Conservation (phyloP, 192 early-diverging fungal genomes). For the Backusella sp. region DNA sequence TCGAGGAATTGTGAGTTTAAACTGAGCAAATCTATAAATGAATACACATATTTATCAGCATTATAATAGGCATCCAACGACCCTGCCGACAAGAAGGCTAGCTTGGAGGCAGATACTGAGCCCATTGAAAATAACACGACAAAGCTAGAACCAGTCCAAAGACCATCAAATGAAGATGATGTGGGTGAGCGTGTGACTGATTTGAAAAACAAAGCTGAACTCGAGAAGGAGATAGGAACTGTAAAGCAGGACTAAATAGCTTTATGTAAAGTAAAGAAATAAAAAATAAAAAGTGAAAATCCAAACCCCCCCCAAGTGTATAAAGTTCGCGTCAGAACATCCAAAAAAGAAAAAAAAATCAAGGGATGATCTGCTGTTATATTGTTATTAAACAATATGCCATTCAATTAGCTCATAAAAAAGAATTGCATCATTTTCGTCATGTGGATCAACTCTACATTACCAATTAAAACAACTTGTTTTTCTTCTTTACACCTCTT, state of each 20-base stretch:
- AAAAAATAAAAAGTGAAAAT: too few species aligned
- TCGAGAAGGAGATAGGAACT: not conserved
- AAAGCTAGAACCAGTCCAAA: conserved; percentile 7
- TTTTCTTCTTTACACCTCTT: not conserved
- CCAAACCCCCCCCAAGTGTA: too few species aligned
- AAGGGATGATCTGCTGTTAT: too few species aligned
- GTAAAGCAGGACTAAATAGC: not conserved
- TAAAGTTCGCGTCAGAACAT: not conserved
- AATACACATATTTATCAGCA: not conserved
- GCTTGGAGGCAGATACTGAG: not conserved
- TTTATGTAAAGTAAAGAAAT: too few species aligned
- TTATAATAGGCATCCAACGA: not conserved
- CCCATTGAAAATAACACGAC: not conserved
- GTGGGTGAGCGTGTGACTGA: not conserved
- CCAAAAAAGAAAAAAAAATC: not conserved
- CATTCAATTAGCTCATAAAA: too few species aligned
- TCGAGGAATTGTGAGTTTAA: conserved; percentile 8
- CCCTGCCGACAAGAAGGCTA: not conserved
- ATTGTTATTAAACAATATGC: too few species aligned
- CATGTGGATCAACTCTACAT: not conserved
- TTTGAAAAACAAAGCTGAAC: not conserved
- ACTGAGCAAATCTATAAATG: not conserved
- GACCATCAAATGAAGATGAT: not conserved
- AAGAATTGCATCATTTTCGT: not conserved
- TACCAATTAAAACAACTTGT: too few species aligned